These are phyloP conservation scores for Pythium plurisporium DNA, from an alignment of 352 stramenopile species.

Conservation along the genomic window DNA sequence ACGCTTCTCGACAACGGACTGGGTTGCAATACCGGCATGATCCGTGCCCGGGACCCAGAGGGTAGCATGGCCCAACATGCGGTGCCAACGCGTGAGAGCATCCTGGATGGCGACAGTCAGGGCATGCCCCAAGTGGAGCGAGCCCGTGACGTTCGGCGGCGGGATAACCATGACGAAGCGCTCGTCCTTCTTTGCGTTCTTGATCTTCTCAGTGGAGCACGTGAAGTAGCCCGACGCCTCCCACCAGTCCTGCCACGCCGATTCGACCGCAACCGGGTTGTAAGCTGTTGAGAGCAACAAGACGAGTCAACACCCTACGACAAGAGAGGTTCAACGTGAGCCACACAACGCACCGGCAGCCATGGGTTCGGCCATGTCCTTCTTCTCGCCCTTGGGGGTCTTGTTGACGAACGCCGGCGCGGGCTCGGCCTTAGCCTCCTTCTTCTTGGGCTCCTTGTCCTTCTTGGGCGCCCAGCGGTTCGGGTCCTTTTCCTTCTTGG, in stretches of 20 bases:
- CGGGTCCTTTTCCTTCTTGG: slow-evolving; percentile 95
- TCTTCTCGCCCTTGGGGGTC: slow-evolving; percentile 94
- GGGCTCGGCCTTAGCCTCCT: slow-evolving; percentile 40
- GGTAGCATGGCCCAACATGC: slow-evolving; percentile 97
- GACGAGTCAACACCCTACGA: not conserved
- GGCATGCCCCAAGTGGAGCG: slow-evolving; percentile 97
- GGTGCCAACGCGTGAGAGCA: slow-evolving; percentile 96
- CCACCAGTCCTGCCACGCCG: slow-evolving; percentile 99
- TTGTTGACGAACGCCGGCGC: slow-evolving; percentile 85
- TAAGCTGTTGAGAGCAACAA: slow-evolving; percentile 66
- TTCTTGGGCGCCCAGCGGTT: slow-evolving; percentile 87
- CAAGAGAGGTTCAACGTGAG: not conserved
- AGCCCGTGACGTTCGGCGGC: slow-evolving; percentile 81
- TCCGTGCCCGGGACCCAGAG: slow-evolving; percentile 97
- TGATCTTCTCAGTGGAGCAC: slow-evolving; percentile 86
- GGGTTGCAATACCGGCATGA: slow-evolving; percentile 99
- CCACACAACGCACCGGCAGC: slow-evolving; percentile 14
- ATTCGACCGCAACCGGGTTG: slow-evolving; percentile 95
- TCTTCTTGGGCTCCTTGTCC: slow-evolving; percentile 84
- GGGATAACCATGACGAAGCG: slow-evolving; percentile 98
- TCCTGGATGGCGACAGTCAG: slow-evolving; percentile 98
- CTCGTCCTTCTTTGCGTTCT: slow-evolving; percentile 71
- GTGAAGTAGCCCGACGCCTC: slow-evolving; percentile 95
- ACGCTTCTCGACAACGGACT: slow-evolving; percentile 84
- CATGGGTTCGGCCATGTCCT: slow-evolving; percentile 91